These are phyloP conservation scores for Naegleria lovaniensis DNA, from an alignment of 208 protist species.

Conservation along the genomic window DNA sequence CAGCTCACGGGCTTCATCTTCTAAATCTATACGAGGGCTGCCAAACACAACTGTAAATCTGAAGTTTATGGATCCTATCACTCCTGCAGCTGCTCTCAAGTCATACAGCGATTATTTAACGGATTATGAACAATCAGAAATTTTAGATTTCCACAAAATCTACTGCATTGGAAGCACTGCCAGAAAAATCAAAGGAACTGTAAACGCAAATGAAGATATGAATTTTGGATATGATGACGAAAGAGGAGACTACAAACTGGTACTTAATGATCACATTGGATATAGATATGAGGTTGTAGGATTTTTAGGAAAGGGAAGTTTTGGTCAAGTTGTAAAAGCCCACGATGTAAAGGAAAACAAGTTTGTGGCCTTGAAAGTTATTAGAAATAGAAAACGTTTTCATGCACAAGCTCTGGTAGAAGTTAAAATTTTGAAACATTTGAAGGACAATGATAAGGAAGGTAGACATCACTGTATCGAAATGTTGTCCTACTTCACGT, in stretches of 20 bases:
- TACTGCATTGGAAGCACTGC: conserved; percentile 69
- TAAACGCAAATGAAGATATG: conserved; percentile 30
- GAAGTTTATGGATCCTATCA: conserved; percentile 1
- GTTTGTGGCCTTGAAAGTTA: conserved; percentile 68
- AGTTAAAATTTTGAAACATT: conserved; percentile 65
- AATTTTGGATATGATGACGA: conserved; percentile 77
- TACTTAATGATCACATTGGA: conserved; percentile 76
- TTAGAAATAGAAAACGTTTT: conserved; percentile 75
- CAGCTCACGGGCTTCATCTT: not conserved
- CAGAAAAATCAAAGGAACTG: conserved; percentile 42
- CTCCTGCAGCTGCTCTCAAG: conserved; percentile 32
- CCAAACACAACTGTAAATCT: not conserved
- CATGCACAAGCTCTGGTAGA: conserved; percentile 70
- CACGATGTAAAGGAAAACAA: conserved; percentile 63
- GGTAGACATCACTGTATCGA: conserved; percentile 29
- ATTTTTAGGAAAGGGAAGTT: conserved; percentile 72
- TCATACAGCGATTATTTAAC: conserved; percentile 51
- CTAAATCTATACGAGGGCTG: not conserved
- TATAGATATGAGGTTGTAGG: conserved; percentile 78
- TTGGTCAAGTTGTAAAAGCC: conserved; percentile 79
- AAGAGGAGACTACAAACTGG: conserved; percentile 68
- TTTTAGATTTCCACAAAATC: conserved; percentile 55
- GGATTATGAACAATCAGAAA: conserved; percentile 65
- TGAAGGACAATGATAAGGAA: conserved; percentile 33
- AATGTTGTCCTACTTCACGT: conserved; percentile 48